Evolutionary conservation across 1,284 basidiomycete species (phyloP).

Genomic region (Testicularia cyperi): DNA sequence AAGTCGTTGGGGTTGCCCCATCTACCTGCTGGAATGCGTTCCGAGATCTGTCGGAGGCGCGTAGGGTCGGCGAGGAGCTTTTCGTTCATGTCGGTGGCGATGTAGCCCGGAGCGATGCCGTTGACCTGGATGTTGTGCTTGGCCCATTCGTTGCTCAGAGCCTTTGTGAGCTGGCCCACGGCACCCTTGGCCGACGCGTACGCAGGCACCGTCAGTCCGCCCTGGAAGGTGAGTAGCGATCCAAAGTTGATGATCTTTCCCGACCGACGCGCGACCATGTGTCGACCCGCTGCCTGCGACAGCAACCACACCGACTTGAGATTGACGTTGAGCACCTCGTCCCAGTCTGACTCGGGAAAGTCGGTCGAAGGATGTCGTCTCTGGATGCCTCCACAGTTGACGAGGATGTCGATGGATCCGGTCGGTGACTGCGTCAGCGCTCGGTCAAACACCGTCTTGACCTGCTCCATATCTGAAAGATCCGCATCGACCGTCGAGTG

Average conservation of each 20-base stretch:
- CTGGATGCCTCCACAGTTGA: slow-evolving; percentile 95
- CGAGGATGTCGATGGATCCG: slow-evolving; percentile 74
- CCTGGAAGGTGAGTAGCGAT: slow-evolving; percentile 53
- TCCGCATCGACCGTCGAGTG: slow-evolving; percentile 72
- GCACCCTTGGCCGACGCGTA: slow-evolving; percentile 87
- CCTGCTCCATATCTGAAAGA: slow-evolving; percentile 70
- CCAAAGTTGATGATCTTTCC: slow-evolving; percentile 57
- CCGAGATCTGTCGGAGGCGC: slow-evolving; percentile 81
- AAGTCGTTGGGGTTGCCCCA: slow-evolving; percentile 89
- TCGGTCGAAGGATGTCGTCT: slow-evolving; percentile 63
- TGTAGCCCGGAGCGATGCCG: slow-evolving; percentile 67
- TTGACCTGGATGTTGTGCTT: slow-evolving; percentile 85
- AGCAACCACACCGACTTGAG: slow-evolving; percentile 49
- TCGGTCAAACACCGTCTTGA: slow-evolving; percentile 68
- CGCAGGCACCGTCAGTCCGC: slow-evolving; percentile 69
- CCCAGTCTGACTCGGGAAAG: slow-evolving; percentile 84
- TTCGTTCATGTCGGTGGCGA: slow-evolving; percentile 66
- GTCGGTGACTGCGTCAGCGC: slow-evolving; percentile 68
- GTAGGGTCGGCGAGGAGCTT: slow-evolving; percentile 73
- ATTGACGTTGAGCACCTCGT: slow-evolving; percentile 65
- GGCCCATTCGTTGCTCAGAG: slow-evolving; percentile 70
- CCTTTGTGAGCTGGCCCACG: slow-evolving; percentile 64
- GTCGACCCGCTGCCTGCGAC: slow-evolving; percentile 42
- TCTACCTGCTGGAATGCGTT: slow-evolving; percentile 65
- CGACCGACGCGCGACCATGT: slow-evolving; percentile 37